A percentile compares a stretch with the other conserved stretches of the same genome.
Evolutionary conservation across 352 stramenopile genomes (phyloP).

Genomic region (Globisporangium uncinulatum): DNA sequence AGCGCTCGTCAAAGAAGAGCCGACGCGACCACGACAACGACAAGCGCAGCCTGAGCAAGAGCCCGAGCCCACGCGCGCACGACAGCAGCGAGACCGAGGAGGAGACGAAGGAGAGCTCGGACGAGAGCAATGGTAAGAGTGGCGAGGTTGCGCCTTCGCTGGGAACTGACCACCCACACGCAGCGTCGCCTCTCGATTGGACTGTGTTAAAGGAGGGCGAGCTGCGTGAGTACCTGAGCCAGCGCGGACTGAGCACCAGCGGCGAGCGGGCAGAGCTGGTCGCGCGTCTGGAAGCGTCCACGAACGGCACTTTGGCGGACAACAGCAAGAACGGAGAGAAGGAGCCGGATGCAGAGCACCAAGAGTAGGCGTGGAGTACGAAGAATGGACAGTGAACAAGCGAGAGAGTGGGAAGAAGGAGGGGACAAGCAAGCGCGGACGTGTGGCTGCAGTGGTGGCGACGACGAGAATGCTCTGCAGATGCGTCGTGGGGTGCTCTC

Average conservation of each 20-base stretch:
- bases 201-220: slow-evolving; percentile 19
- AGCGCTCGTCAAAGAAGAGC: slow-evolving; percentile 13
- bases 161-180: slow-evolving; percentile 9
- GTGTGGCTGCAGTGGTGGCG: too few relatives aligned
- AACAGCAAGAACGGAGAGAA: background rate
- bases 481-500: slow-evolving; percentile 10
- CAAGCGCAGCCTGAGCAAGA: slow-evolving; percentile 20
- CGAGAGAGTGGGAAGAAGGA: background rate
- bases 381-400: too few relatives aligned
- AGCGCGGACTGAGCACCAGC: slow-evolving; percentile 11
- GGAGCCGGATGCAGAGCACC: background rate
- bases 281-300: slow-evolving; percentile 8
- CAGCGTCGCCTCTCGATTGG: slow-evolving; percentile 16
- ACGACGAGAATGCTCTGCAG: slow-evolving; percentile 5
- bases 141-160: slow-evolving; percentile 12
- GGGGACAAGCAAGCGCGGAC: background rate
- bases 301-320: background rate
- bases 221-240: slow-evolving; percentile 16
- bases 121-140: slow-evolving; percentile 18
- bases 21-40: slow-evolving; percentile 8
- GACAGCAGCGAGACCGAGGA: slow-evolving; percentile 2
- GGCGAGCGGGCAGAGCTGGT: slow-evolving; percentile 15
- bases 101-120: slow-evolving; percentile 12
- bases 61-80: background rate
- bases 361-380: background rate